Percentiles rank a stretch among this genome's conserved stretches.
Conservation (phyloP, 2,329 filamentous ascomycete species). For the Madurella mycetomatis region DNA sequence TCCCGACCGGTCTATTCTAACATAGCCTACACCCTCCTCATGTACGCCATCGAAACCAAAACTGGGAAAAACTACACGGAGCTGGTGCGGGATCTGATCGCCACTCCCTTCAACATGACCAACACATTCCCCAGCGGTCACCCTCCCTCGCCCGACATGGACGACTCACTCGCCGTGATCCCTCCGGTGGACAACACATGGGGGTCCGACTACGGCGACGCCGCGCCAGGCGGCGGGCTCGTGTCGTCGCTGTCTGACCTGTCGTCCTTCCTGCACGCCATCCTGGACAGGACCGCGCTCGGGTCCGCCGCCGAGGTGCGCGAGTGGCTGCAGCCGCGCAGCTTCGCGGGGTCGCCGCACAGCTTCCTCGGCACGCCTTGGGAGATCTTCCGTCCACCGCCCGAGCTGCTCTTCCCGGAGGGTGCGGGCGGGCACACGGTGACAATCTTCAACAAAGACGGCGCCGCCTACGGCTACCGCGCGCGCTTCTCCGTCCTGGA, state of each 20-base stretch:
- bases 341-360: slow-evolving; percentile 17
- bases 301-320: slow-evolving; percentile 6
- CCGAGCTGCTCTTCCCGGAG: slow-evolving; percentile 19
- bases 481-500: slow-evolving; percentile 20
- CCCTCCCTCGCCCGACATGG: slow-evolving; percentile 19
- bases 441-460: slow-evolving; percentile 21
- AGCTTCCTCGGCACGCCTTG: slow-evolving; percentile 22
- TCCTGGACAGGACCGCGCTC: slow-evolving; percentile 13
- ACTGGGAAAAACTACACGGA: slow-evolving; percentile 8
- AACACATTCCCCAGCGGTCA: slow-evolving; percentile 17
- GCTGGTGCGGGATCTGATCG: slow-evolving; percentile 12
- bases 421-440: slow-evolving; percentile 16
- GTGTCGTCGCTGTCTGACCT: slow-evolving; percentile 23
- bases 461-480: slow-evolving; percentile 22
- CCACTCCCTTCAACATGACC: slow-evolving; percentile 18
- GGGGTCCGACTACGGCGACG: slow-evolving; percentile 20
- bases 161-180: slow-evolving; percentile 21
- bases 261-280: slow-evolving; percentile 18
- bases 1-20: slow-evolving; percentile 39
- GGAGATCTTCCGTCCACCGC: slow-evolving; percentile 24
- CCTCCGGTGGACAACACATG: slow-evolving; percentile 22
- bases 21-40: slow-evolving; percentile 36
- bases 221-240: slow-evolving; percentile 23
- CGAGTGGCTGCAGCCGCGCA: slow-evolving; percentile 21
- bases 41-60: slow-evolving; percentile 31